phyloP scores from a whole-genome alignment of 345 rosid species.

The Fremontodendron californicum region DNA sequence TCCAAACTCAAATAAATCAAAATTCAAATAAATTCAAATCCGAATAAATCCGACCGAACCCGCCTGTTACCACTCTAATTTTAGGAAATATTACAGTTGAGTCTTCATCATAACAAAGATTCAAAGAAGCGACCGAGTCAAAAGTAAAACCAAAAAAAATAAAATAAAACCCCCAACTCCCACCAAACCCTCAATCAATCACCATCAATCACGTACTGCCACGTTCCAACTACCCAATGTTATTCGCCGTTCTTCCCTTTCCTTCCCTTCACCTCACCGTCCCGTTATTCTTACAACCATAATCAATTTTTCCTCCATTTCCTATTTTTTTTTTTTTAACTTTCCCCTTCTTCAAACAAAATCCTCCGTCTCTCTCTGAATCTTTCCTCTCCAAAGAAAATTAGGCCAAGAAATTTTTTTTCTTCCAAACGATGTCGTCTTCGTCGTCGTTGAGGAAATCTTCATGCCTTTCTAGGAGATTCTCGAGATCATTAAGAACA shows the following conservation, averaged over 20 bases:
- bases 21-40: too few relatives aligned
- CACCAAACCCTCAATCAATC: not conserved
- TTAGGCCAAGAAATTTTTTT: not conserved
- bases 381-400: not conserved
- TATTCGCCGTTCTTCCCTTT: not conserved
- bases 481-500: conserved; percentile 5
- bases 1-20: too few relatives aligned
- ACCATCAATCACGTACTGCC: not conserved
- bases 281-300: not conserved
- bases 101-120: not conserved
- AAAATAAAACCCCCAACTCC: not conserved
- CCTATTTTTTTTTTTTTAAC: not conserved
- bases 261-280: not conserved
- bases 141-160: not conserved
- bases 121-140: not conserved
- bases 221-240: not conserved
- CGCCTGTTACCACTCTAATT: too few relatives aligned
- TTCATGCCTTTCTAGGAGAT: conserved; percentile 2
- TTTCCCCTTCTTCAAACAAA: not conserved
- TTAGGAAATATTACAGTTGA: not conserved
- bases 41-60: too few relatives aligned
- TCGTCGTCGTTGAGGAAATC: conserved; percentile 3
- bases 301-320: not conserved
- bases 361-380: not conserved
- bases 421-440: conserved; percentile 11